Conservation (phyloP, 169 alveolate species). For the Besnoitia besnoiti region DNA sequence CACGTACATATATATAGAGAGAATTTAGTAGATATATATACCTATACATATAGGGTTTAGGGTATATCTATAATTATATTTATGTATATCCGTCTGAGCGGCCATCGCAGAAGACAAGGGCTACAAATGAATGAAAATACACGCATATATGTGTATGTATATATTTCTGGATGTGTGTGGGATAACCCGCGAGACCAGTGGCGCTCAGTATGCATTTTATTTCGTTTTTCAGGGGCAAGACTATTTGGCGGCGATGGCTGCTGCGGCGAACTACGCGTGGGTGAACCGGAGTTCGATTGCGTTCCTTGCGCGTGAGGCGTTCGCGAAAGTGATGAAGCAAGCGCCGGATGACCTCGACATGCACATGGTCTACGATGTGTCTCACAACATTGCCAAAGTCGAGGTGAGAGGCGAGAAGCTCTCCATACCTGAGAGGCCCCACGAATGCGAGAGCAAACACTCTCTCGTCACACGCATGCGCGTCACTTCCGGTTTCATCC, state of each 20-base stretch:
- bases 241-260: slow-evolving; percentile 87
- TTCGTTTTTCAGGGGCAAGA: slow-evolving; percentile 77
- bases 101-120: no score
- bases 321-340: slow-evolving; percentile 78
- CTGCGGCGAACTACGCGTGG: slow-evolving; percentile 93
- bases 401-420: slow-evolving; percentile 76
- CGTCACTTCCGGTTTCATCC: no score
- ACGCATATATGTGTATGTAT: background rate
- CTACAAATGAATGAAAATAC: background rate
- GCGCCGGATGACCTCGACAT: slow-evolving; percentile 90
- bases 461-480: no score
- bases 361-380: slow-evolving; percentile 91
- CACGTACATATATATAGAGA: background rate
- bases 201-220: background rate
- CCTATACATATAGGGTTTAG: background rate
- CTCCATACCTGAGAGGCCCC: background rate
- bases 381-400: slow-evolving; percentile 89
- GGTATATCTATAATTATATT: background rate
- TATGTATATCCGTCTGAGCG: no score
- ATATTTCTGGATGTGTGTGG: background rate
- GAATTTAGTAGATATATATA: background rate
- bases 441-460: no score
- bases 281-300: slow-evolving; percentile 83
- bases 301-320: slow-evolving; percentile 77
- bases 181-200: background rate